Percentiles rank a stretch among this genome's conserved stretches.
phyloP scores from a whole-genome alignment of 2,329 filamentous ascomycete species.

The Calonectria crousiana region DNA sequence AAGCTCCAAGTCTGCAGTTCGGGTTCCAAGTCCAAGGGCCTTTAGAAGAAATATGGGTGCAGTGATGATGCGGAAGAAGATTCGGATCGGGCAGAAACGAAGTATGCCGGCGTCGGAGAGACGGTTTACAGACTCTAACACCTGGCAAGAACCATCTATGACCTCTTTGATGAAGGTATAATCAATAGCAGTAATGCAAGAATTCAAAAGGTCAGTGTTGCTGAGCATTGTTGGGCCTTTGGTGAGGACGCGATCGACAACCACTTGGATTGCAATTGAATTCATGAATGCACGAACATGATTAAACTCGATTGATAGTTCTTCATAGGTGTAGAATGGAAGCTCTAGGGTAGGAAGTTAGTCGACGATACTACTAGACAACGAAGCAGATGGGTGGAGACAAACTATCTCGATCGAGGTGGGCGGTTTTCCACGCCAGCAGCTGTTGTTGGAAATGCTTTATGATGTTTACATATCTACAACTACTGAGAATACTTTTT shows the following conservation, averaged over 20 bases:
- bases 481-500: constrained; percentile 6
- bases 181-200: constrained; percentile 58
- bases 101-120: constrained; percentile 59
- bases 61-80: constrained; percentile 66
- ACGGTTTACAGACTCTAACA: constrained; percentile 61
- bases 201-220: constrained; percentile 42
- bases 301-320: constrained; percentile 64
- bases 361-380: background rate
- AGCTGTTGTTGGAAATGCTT: constrained; percentile 34
- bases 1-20: constrained; percentile 19
- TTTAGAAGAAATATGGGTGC: constrained; percentile 67
- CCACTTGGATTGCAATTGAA: constrained; percentile 66
- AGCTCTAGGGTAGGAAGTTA: background rate
- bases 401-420: constrained; percentile 16
- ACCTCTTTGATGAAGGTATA: constrained; percentile 69
- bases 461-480: constrained; percentile 27
- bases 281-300: constrained; percentile 58
- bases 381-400: background rate
- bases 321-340: constrained; percentile 40
- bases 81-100: constrained; percentile 65
- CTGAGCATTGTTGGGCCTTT: background rate
- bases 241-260: constrained; percentile 57
- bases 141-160: constrained; percentile 64
- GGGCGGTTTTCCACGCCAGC: constrained; percentile 12
- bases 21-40: constrained; percentile 27